Evolutionary conservation across 2,329 filamentous ascomycete species (phyloP), one percentile per base, ranked within the genome.

Genomic region (Cladosporium sp.): DNA sequence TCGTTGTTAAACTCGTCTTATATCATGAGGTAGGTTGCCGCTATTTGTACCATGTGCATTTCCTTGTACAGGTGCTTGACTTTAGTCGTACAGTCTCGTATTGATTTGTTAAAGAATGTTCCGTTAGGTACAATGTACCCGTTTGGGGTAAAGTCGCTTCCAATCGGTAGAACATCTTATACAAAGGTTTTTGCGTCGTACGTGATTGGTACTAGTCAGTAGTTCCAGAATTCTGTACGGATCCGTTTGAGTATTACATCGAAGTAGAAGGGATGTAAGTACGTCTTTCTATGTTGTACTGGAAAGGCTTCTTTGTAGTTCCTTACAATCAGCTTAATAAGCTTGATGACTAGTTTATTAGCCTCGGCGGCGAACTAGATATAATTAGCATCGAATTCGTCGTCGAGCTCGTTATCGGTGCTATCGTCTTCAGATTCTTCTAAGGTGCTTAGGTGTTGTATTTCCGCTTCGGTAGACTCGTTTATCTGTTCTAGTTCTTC

Each of bases 161-260:
- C 55, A 14, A 69, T 31, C 46, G 37, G 67, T 55, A 59, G 33
- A 18, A 23, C 7, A 29, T 69, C 64, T 46, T 37, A 14, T 50
- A 69, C 23, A 33, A 65, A 66, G 3, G 23, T 14, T 18, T 33
- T 33, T n/a, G 23, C 18, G 28, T 60, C 29, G 37, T 64, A 64
- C 2, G 64, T 29, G 2, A 46, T 18, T 10, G 49, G 58, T 35
- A 66, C 21, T 29, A 58, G 29, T 61, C 37, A 11, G 53, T 69
- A 59, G 28, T 65, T 61, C 66, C 59, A 69, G 44, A 69, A 69
- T 29, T 63, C 65, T 14, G 7, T 26, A 23, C 50, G 23, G 12
- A 69, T 23, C 5, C 58, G 35, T 10, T 35, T 33, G 23, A 68
- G 49, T 50, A 66, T 61, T 4, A 29, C 8, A 16, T 69, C 52